Base-by-base conservation (phyloP, 768 basidiomycete species). In the Lactarius deliciosus region DNA sequence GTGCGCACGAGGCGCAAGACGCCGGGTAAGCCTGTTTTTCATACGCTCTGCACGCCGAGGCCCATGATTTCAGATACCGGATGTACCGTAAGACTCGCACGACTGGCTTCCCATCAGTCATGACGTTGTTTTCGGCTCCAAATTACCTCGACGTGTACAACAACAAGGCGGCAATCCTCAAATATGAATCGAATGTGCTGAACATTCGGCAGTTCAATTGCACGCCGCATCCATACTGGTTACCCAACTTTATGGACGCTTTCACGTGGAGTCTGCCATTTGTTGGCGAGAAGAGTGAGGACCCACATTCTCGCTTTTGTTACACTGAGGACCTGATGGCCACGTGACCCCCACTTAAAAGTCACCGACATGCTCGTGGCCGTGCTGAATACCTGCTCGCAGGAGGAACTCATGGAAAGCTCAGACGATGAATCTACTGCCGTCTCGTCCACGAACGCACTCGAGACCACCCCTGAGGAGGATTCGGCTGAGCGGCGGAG, bases 81-180 rank as follows among this genome's bases (percentile, higher is more conserved):
- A 98, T 98, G 97, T 98, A 98, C 75, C 92, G 95, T 71, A 99
- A 99, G 79, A 98, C 96, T 5, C 94, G 94, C 78, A 91, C 93
- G 22, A 98, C 96, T 0, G 96, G 96, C 7, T 98, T 99, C 82
- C 96, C 97, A 20, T 96, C 95, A 18, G 96, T 99, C 65, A 98
- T 99, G 95, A 98, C 96, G n/a, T 95, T 99, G 73, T 99, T 99
- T 80, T 96, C 93, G 18, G 96, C 96, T 9, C 97, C 97, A 50
- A 96, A 98, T 76, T 98, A 98, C 75, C 89, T 98, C 65, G 97
- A 98, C 73, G 94, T 98, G 22, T 98, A 98, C 79, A 94, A 96
- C 78, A 99, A 99, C 81, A 98, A 98, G 79, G 97, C 96, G 1
- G 97, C 97, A 0, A 96, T 99, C 25, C 86, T 99, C 74, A 98